Evolutionary conservation across 768 basidiomycete genomes (phyloP), one percentile per base, ranked within the genome.

Genomic region (Panaeolus papilionaceus): DNA sequence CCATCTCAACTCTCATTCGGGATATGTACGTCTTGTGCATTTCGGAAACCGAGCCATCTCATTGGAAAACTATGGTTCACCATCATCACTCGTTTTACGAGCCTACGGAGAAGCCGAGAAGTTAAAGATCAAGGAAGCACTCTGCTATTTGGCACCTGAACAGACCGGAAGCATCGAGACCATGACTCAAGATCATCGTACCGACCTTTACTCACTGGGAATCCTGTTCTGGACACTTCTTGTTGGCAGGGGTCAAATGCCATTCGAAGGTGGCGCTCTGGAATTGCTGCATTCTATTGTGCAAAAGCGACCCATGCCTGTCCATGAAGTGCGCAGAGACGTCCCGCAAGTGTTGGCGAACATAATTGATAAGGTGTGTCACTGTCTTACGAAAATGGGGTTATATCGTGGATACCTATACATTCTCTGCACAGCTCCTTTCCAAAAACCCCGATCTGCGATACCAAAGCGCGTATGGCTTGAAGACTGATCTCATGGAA

Each of bases 121-220:
- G 73, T 78, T 86, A 67, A 91, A 89, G 76, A 88, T 91, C 62
- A 92, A 91, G 76, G 91, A 92, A 77, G 90, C 89, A 1, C 77
- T 92, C 5, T 91, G 88, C 74, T 93, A 91, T 72, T 83, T 92
- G 39, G 89, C 90, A 6, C 92, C 92, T 16, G 91, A 92, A 74
- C 91, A 93, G 76, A 92, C 90, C 0, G 90, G 90, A 9, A 88
- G 89, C 71, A 88, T 88, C 68, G 90, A 91, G 74, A 89, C 88
- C 5, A 87, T 88, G 76, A 83, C 85, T 2, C 90, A 91, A 71
- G 91, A 93, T 72, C 89, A 91, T 70, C 77, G 90, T 67, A 91
- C 92, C 12, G 92, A 93, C 75, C 76, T 93, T 37, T 92, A 93
- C 74, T 89, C 90, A 0, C 81, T 92, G 7, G 92, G 92, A 2